phyloP scores from a whole-genome alignment of 2,329 filamentous ascomycete genomes.

The Aspergillus pseudotamarii region DNA sequence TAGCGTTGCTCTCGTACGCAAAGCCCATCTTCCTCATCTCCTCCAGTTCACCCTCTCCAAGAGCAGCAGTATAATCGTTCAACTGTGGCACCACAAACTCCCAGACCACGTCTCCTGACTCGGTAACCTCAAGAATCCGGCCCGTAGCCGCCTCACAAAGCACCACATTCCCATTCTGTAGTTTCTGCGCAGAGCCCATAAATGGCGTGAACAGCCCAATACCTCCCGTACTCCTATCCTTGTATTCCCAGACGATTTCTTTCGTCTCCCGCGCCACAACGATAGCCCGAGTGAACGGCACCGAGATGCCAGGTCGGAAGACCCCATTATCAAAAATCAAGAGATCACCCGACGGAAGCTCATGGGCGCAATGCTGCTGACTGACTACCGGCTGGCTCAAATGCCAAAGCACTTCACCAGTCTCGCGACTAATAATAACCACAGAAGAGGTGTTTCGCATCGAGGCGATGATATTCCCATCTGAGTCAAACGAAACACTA shows the following conservation, averaged over 20 bases:
- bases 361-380: constrained; percentile 50
- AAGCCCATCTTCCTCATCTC: constrained; percentile 43
- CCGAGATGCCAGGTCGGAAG: constrained; percentile 43
- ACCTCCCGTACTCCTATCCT: constrained; percentile 38
- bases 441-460: constrained; percentile 48
- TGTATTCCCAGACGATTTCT: constrained; percentile 49
- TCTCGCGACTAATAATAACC: constrained; percentile 45
- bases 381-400: constrained; percentile 44
- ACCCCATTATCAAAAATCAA: constrained; percentile 53
- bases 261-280: constrained; percentile 43
- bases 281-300: constrained; percentile 49
- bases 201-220: constrained; percentile 51
- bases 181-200: constrained; percentile 50
- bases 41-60: constrained; percentile 22
- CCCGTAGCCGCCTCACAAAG: constrained; percentile 49
- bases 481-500: constrained; percentile 41
- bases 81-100: constrained; percentile 50
- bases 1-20: constrained; percentile 45
- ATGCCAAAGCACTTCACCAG: constrained; percentile 48
- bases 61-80: constrained; percentile 38
- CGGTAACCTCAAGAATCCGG: constrained; percentile 49
- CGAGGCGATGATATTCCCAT: constrained; percentile 48
- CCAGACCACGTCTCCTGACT: constrained; percentile 45
- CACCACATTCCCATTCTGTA: constrained; percentile 47
- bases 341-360: constrained; percentile 47